A percentile compares a stretch with the other conserved stretches of the same genome.
Evolutionary conservation across 768 basidiomycete genomes (phyloP).

Genomic region (Amanita inopinata): DNA sequence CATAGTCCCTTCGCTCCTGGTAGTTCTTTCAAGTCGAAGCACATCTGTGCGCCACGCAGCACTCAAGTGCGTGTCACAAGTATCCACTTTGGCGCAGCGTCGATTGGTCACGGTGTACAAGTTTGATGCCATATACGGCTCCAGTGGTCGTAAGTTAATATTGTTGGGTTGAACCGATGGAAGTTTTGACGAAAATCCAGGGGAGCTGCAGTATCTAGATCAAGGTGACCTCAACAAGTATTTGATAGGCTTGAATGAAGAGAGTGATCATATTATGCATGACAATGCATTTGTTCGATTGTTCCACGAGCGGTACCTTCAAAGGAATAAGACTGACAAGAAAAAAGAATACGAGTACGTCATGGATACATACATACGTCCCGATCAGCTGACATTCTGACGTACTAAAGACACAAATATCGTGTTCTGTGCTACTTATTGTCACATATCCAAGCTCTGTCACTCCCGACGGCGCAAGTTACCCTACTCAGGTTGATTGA

Average conservation of each 20-base stretch:
- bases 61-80: conserved; percentile 42
- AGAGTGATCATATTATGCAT: conserved; percentile 45
- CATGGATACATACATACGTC: too few species aligned
- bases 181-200: conserved; percentile 13
- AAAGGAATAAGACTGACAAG: conserved; percentile 36
- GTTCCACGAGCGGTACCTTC: conserved; percentile 52
- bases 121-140: conserved; percentile 66
- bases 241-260: conserved; percentile 36
- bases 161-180: background rate
- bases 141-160: conserved; percentile 40
- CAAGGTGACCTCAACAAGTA: conserved; percentile 55
- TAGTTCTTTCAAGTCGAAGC: conserved; percentile 42
- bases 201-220: conserved; percentile 60
- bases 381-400: conserved; percentile 7
- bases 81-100: conserved; percentile 30
- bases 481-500: conserved; percentile 40
- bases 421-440: conserved; percentile 67
- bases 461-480: conserved; percentile 36
- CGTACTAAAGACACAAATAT: conserved; percentile 48
- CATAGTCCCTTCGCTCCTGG: conserved; percentile 59
- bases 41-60: conserved; percentile 38
- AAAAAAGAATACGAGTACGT: conserved; percentile 47
- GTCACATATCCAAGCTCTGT: conserved; percentile 65
- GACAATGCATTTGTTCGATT: conserved; percentile 48
- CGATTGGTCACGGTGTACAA: conserved; percentile 54